Base-by-base conservation (phyloP, 2,329 filamentous ascomycete genomes). In the Polytolypa hystricis region DNA sequence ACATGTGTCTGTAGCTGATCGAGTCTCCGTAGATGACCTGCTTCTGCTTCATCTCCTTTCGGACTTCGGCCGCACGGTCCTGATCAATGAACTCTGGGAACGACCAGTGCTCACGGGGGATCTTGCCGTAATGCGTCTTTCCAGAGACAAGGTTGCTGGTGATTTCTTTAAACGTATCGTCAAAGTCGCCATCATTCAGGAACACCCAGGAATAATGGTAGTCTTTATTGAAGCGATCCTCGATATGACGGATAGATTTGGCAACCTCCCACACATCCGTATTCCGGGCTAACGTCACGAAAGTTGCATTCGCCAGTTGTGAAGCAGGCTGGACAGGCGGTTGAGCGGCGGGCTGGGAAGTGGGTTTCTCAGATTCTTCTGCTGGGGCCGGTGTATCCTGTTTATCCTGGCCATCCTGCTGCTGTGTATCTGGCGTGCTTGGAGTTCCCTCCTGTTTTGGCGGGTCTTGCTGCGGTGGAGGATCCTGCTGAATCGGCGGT, bases 131-230 rank as follows among this genome's bases (percentile, higher is more conserved):
- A 58, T 83, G 76, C 30, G 91, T 87, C 50, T 77, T 93, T 39
- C 91, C 91, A 9, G 89, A 96, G n/a, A 93, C 82, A 25, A 98
- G 73, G 1, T 85, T 79, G 4, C 74, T 73, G 3, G 91, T 98
- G 47, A 96, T 72, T 62, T 85, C 89, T 63, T 87, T 96, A 72
- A 98, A 98, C 7, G 77, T 79, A 3, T 84, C 82, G 56, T 94
- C 83, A 54, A 98, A 98, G 1, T 86, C 84, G 59, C 87, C 77
- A 58, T 98, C 91, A 64, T 98, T 98, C 43, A 98, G 69, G 67
- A 98, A 98, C 36, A 98, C 89, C 93, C 93, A 98, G 58, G 96
- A 89, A 65, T 98, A 98, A 68, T 93, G 80, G 69, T 83, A 96
- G 53, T 89, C 83, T 53, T 79, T 77, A 68, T 98, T 98, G 77